These are phyloP conservation scores for Cylindrotheca closterium DNA, from an alignment of 108 stramenopile species.

Conservation along the genomic window DNA sequence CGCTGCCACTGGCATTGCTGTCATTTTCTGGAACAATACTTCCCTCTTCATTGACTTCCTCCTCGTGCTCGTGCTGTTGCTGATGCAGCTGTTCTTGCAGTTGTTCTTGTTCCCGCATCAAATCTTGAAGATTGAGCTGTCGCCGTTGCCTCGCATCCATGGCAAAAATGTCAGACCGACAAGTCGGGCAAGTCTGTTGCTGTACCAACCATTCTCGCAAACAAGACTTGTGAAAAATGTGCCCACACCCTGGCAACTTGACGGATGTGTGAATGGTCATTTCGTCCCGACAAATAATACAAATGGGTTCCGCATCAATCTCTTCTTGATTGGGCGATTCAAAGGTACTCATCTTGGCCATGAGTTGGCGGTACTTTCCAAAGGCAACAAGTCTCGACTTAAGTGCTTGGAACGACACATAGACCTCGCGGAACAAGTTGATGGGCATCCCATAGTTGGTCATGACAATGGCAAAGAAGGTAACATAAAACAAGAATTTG, in stretches of 20 bases:
- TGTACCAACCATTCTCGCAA: constrained; percentile 97
- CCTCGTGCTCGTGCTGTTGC: constrained; percentile 4
- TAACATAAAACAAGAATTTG: constrained; percentile 92
- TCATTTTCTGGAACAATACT: too few species aligned
- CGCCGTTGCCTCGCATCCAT: constrained; percentile 51
- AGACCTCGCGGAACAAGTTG: constrained; percentile 94
- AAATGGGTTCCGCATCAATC: constrained; percentile 82
- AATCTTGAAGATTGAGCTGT: constrained; percentile 4
- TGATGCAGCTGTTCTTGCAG: constrained; percentile 10
- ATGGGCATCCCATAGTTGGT: constrained; percentile 95
- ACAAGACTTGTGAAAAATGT: constrained; percentile 83
- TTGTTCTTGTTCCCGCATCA: constrained; percentile 11
- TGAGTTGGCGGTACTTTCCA: constrained; percentile 85
- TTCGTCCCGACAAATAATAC: constrained; percentile 97
- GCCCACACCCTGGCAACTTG: constrained; percentile 90
- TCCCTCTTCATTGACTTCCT: constrained; percentile 5
- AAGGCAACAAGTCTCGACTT: constrained; percentile 73
- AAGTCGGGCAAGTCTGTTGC: constrained; percentile 97
- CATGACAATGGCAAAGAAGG: constrained; percentile 95
- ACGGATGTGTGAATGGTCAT: constrained; percentile 90
- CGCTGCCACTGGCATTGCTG: background rate
- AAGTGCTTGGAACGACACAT: constrained; percentile 78
- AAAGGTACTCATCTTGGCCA: constrained; percentile 93
- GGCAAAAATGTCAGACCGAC: constrained; percentile 89
- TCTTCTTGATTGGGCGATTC: constrained; percentile 86